Conservation (phyloP, 2,329 filamentous ascomycete species). For the Cladobotryum mycophilum region DNA sequence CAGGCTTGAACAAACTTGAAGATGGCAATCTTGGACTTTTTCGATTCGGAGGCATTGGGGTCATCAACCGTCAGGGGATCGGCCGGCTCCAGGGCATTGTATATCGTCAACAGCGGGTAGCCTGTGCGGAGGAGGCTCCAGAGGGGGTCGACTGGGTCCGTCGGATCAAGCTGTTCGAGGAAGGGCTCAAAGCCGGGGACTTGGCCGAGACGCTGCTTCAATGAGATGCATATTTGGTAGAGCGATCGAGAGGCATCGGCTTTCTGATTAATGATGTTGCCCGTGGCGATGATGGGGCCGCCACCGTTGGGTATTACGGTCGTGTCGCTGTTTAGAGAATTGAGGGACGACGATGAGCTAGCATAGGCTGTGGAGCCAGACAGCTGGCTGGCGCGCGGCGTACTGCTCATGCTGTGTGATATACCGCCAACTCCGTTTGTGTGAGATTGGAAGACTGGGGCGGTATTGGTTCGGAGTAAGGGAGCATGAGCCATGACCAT, state of each 20-base stretch:
- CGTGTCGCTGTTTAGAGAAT: slow-evolving; percentile 39
- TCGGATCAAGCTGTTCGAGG: slow-evolving; percentile 63
- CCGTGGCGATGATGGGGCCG: slow-evolving; percentile 66
- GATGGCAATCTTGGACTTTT: slow-evolving; percentile 77
- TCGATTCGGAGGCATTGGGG: slow-evolving; percentile 55
- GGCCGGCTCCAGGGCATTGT: slow-evolving; percentile 73
- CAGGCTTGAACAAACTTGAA: slow-evolving; percentile 93
- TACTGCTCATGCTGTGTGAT: slow-evolving; percentile 44
- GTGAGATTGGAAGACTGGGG: slow-evolving; percentile 46
- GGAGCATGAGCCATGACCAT: slow-evolving; percentile 54
- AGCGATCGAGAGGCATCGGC: slow-evolving; percentile 87
- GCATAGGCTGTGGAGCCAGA: slow-evolving; percentile 54
- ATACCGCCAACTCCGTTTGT: slow-evolving; percentile 41
- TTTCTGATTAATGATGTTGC: slow-evolving; percentile 96
- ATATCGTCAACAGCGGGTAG: slow-evolving; percentile 78
- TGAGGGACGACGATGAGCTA: slow-evolving; percentile 47
- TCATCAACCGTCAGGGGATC: slow-evolving; percentile 64
- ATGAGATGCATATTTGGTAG: slow-evolving; percentile 87
- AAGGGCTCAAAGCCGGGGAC: slow-evolving; percentile 78
- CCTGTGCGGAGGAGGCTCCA: slow-evolving; percentile 85
- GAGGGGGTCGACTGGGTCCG: slow-evolving; percentile 76
- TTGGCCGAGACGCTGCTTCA: slow-evolving; percentile 73
- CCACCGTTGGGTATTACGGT: slow-evolving; percentile 46
- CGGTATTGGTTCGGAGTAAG: slow-evolving; percentile 52
- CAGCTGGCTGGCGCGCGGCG: slow-evolving; percentile 54